These are phyloP conservation scores for Ceratocystis lukuohia DNA, from an alignment of 2,329 filamentous ascomycete species.

Conservation along the genomic window DNA sequence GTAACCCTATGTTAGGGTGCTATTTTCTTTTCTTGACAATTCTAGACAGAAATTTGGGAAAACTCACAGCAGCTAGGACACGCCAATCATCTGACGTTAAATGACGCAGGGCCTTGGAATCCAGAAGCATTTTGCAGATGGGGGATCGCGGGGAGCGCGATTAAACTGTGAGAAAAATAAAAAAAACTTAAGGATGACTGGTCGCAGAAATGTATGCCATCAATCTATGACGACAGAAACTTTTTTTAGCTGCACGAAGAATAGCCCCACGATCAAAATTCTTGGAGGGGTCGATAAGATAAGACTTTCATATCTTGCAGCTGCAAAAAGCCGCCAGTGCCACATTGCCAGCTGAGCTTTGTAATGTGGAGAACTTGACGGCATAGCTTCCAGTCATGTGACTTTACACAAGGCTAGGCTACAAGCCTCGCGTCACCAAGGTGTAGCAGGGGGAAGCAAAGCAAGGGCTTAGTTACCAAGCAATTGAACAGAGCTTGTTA, in stretches of 20 bases:
- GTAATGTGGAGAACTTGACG: not conserved
- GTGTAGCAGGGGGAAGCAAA: constrained; percentile 18
- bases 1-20: constrained; percentile 19
- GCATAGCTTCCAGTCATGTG: constrained; percentile 13
- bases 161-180: not conserved
- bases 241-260: constrained; percentile 6
- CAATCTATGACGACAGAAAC: constrained; percentile 15
- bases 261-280: constrained; percentile 15
- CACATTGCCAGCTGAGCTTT: not conserved
- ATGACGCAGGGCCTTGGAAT: constrained; percentile 86
- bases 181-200: not conserved
- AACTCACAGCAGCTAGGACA: constrained; percentile 73
- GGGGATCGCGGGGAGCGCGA: not conserved
- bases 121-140: constrained; percentile 64
- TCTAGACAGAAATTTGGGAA: constrained; percentile 4
- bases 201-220: not conserved
- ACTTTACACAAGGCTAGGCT: constrained; percentile 24
- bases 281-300: constrained; percentile 19
- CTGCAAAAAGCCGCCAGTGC: not conserved
- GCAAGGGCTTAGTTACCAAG: not conserved
- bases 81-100: constrained; percentile 88
- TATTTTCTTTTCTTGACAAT: not conserved
- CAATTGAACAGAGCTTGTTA: constrained; percentile 6
- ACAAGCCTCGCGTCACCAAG: constrained; percentile 29
- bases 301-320: not conserved